Percentiles rank a stretch among this genome's conserved stretches.
Conservation (phyloP, 306 rosid species). For the Astragalus membranaceus region DNA sequence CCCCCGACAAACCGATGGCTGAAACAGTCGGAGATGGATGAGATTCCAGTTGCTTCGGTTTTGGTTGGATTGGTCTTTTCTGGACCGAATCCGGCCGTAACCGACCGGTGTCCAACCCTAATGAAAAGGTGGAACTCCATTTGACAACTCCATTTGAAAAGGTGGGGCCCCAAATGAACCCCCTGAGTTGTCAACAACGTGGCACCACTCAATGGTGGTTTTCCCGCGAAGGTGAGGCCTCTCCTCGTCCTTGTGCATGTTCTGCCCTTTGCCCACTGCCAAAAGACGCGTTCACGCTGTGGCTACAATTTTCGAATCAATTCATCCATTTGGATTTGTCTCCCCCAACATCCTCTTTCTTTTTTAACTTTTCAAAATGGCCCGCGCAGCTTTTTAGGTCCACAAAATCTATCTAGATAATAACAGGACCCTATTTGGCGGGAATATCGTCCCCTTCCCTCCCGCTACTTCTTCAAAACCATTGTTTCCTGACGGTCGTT, state of each 20-base stretch:
- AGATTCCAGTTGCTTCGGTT: no score
- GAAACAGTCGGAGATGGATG: no score
- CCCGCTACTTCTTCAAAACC: conserved; percentile 36
- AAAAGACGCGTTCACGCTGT: conserved; percentile 13
- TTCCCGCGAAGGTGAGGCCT: neutral
- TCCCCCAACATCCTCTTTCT: neutral
- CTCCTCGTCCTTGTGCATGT: no score
- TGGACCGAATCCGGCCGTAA: no score
- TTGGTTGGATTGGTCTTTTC: no score
- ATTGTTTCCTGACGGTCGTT: conserved; percentile 16
- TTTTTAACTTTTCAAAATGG: neutral
- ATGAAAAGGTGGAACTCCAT: no score
- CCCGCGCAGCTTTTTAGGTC: neutral
- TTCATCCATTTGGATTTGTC: neutral
- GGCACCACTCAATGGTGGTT: conserved; percentile 10
- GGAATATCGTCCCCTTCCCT: conserved; percentile 49
- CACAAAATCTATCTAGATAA: conserved; percentile 4
- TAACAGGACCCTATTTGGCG: conserved; percentile 34
- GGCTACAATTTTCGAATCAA: conserved; percentile 13
- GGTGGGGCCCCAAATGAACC: no score
- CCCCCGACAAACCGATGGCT: no score
- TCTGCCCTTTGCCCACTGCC: no score
- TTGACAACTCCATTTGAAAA: no score
- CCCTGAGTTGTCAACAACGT: conserved; percentile 1
- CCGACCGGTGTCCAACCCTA: no score